Percentiles rank a stretch among this genome's conserved stretches.
Conservation (phyloP, 768 basidiomycete species). For the Auricularia sp. region DNA sequence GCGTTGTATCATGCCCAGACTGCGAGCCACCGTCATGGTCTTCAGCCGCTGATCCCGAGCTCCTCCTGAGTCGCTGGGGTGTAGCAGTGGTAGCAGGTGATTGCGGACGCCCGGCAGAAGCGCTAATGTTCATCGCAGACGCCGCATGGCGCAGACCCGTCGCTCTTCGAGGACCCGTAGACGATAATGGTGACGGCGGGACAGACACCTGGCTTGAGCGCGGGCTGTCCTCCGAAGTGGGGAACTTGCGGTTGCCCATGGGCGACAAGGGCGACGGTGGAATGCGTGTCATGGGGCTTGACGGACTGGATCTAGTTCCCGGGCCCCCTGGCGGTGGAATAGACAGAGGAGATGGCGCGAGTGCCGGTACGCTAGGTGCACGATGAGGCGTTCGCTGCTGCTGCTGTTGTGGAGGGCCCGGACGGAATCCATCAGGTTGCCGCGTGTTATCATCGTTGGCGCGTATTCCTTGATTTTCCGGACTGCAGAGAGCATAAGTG, state of each 20-base stretch:
- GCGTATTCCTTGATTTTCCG: neutral
- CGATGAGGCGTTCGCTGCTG: neutral
- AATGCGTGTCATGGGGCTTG: neutral
- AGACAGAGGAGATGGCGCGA: neutral
- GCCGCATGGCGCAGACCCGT: slow-evolving; percentile 11
- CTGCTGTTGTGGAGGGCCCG: neutral
- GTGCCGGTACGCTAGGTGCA: neutral
- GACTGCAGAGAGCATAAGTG: neutral
- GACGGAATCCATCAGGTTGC: neutral
- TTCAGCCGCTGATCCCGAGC: slow-evolving; percentile 25
- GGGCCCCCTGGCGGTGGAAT: neutral
- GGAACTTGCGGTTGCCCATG: neutral
- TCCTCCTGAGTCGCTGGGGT: slow-evolving; percentile 1
- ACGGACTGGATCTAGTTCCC: neutral
- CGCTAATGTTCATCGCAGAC: neutral
- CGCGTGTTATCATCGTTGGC: neutral
- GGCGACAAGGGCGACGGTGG: neutral
- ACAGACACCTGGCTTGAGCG: neutral
- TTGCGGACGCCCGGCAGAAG: neutral
- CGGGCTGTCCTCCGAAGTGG: neutral
- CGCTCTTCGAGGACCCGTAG: slow-evolving; percentile 17
- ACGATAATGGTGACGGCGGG: slow-evolving; percentile 5
- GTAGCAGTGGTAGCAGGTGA: slow-evolving; percentile 7
- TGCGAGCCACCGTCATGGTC: slow-evolving; percentile 27
- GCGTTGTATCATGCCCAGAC: slow-evolving; percentile 27